These are phyloP conservation scores for Tricholoma sp. DNA, from an alignment of 768 basidiomycete genomes.

Conservation along the genomic window DNA sequence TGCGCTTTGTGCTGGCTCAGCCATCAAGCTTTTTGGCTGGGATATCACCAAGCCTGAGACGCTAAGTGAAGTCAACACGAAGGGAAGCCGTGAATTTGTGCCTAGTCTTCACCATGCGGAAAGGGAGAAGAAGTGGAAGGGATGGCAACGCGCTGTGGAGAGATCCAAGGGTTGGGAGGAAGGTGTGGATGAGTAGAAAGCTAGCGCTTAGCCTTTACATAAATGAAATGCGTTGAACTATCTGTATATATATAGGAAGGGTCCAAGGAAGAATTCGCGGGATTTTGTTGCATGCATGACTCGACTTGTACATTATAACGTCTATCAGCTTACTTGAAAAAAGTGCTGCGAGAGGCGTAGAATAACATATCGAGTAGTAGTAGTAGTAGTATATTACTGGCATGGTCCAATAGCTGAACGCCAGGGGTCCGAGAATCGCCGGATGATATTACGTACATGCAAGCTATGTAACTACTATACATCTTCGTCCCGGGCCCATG, in stretches of 20 bases:
- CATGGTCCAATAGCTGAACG: too few relatives aligned
- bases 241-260: background rate
- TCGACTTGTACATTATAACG: too few relatives aligned
- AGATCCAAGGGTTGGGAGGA: conserved; percentile 81
- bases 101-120: conserved; percentile 49
- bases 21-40: conserved; percentile 89
- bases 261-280: too few relatives aligned
- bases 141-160: conserved; percentile 89
- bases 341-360: too few relatives aligned
- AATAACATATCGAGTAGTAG: too few relatives aligned
- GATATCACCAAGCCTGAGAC: conserved; percentile 81
- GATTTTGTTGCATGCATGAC: too few relatives aligned
- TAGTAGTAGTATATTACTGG: too few relatives aligned
- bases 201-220: background rate
- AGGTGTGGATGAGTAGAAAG: conserved; percentile 28
- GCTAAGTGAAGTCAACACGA: conserved; percentile 80
- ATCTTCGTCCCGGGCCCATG: too few relatives aligned
- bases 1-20: conserved; percentile 88
- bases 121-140: conserved; percentile 62
- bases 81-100: conserved; percentile 67
- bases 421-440: too few relatives aligned
- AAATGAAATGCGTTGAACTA: background rate
- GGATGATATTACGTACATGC: too few relatives aligned
- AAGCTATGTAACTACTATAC: too few relatives aligned
- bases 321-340: too few relatives aligned